Base-by-base conservation (phyloP, 371 early-diverging fungal species). In the Neoconidiobolus thromboides region DNA sequence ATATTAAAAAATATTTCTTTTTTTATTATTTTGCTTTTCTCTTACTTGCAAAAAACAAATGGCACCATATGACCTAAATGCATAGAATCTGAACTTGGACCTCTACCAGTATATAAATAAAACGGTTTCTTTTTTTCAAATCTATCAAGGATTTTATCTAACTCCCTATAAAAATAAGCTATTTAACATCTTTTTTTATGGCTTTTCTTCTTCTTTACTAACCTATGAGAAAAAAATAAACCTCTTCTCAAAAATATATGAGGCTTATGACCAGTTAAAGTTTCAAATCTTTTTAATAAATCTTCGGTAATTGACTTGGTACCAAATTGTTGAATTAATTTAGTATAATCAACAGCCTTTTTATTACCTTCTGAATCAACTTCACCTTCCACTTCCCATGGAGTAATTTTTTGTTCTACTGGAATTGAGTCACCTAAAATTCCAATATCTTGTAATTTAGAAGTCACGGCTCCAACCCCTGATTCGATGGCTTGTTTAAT, bases 41-140 rank as follows among this genome's bases (percentile, higher is more conserved):
- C 73, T 72, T 81, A 89, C 87, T 97, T 91, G 82, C 98, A 97
- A 64, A 99, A 93, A 43, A 95, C 65, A 73, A 99, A 98, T 39
- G 99, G 99, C 56, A 98, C 75, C 84, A 96, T 87, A 70, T 99
- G 99, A 9, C 99, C 99, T 48, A 98, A 71, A 68, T 99, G 99
- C 98, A 99, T 99, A 69, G 85, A 84, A 46, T 82, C 86, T 62
- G 87, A 83, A 56, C 91, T 89, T 37, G 99, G 99, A 10, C 99
- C 99, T 66, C 99, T 89, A n/a, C 99, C 99, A 15, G 99, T 99
- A 76, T 99, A 99, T 57, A 99, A 74, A 71, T 83, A 99, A 75
- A 99, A 97, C 7, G 96, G 93, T 73, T 96, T 90, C 72, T 88
- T 89, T 65, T 90, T 81, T 73, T 93, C 93, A 70, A 78, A 81